Base-by-base conservation (phyloP, 208 protist genomes). In the Crithidia bombi region DNA sequence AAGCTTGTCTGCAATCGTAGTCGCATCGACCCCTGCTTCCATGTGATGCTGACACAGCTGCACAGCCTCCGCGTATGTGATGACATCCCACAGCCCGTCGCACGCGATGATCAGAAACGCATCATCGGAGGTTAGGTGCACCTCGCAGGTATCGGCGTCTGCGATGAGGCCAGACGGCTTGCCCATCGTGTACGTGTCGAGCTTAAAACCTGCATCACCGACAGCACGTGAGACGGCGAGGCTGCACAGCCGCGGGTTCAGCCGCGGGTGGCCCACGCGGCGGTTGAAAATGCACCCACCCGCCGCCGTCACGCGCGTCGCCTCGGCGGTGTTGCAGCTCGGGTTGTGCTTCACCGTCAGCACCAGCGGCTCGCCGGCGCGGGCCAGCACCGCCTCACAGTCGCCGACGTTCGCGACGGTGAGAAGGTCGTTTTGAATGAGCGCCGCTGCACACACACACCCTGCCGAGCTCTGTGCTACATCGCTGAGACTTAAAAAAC, bases 191-290 rank as follows among this genome's bases (percentile, higher is more conserved):
- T 90, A 92, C 51, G 85, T 69, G 36, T 83, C 75, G 30, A 92
- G 59, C 54, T 96, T 96, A 73, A 98, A 98, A 19, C 73, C 81
- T 15, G 93, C 95, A 79, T 98, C 97, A 19, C 97, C 97, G 28
- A 98, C 81, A 15, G 96, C 94, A 47, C 97, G 84, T 3, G 89
- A 94, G 17, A 98, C 81, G 17, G 91, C 94, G 19, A 98, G 85
- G 68, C 82, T 96, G 39, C 85, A 74, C 11, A 92, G 65, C 17
- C 82, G 72, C 52, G 86, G 84, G 54, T 93, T 93, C 38, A 91
- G 86, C 19, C 78, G 80, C 21, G 91, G 89, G 52, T 97, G 96
- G 6, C 94, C 95, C 30, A 98, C 93, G 39, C 97, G 88, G 30
- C 86, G 78, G 79, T 88, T 81, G 23, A 96, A 67, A 7, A 98